A percentile compares a stretch with the other conserved stretches of the same genome.
phyloP scores from a whole-genome alignment of 306 rosid species.

The Quercus mongolica region DNA sequence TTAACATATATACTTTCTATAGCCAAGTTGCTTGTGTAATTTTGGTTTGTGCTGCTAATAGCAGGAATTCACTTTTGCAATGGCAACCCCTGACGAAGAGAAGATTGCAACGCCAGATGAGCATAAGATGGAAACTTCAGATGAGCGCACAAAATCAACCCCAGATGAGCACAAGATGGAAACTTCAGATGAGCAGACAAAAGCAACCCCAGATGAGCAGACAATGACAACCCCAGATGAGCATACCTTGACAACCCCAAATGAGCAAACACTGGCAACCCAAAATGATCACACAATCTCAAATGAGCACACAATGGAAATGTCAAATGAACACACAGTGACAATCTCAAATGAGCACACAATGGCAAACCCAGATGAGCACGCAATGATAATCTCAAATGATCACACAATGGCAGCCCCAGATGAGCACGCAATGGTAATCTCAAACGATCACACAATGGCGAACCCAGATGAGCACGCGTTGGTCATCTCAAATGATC shows the following conservation, averaged over 20 bases:
- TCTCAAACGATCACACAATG: neutral
- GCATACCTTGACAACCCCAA: neutral
- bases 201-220: neutral
- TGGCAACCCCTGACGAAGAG: constrained; percentile 51
- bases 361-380: neutral
- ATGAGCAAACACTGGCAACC: neutral
- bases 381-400: neutral
- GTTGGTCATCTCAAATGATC: neutral
- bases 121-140: neutral
- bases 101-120: constrained; percentile 20
- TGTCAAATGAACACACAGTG: neutral
- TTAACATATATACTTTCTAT: neutral
- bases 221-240: neutral
- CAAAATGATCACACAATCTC: neutral
- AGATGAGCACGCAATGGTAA: neutral
- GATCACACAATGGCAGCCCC: neutral
- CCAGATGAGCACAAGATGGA: neutral
- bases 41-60: constrained; percentile 11
- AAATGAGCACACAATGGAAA: neutral
- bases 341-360: neutral
- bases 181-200: neutral
- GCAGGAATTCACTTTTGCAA: constrained; percentile 35
- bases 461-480: neutral
- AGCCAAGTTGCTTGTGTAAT: neutral
- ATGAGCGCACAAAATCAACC: no score